Evolutionary conservation across 805 yeast species (phyloP).

Genomic region (Starmerella kuoi): DNA sequence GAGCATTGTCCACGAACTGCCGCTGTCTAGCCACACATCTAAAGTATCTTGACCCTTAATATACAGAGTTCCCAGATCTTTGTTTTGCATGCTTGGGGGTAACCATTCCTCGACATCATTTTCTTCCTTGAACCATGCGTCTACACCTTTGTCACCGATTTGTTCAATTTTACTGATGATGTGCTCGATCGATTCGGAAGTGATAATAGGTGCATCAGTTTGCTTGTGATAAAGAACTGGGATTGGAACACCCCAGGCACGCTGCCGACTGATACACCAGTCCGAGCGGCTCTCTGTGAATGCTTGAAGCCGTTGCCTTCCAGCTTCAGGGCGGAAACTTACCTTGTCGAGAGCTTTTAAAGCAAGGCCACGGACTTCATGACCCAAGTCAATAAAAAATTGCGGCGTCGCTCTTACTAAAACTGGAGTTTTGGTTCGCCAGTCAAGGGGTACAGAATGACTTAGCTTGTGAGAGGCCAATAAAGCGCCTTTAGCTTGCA

Average conservation of each 20-base stretch:
- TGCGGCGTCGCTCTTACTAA: conserved; percentile 91
- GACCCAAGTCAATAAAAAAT: conserved; percentile 82
- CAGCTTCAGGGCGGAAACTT: conserved; percentile 60
- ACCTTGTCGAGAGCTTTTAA: conserved; percentile 48
- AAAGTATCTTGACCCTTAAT: conserved; percentile 75
- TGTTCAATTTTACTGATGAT: conserved; percentile 45
- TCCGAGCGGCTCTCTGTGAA: conserved; percentile 71
- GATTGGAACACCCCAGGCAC: conserved; percentile 97
- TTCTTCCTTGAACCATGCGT: conserved; percentile 55
- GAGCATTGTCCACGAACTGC: conserved; percentile 74
- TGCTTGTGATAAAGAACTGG: conserved; percentile 61
- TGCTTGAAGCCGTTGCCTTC: conserved; percentile 55
- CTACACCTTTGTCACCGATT: conserved; percentile 38
- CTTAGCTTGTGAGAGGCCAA: conserved; percentile 39
- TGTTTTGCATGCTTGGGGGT: conserved; percentile 36
- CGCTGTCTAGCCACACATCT: conserved; percentile 99
- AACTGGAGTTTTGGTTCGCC: conserved; percentile 95
- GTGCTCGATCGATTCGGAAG: conserved; percentile 42
- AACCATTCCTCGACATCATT: conserved; percentile 55
- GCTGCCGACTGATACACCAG: conserved; percentile 96
- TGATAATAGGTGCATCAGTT: conserved; percentile 54
- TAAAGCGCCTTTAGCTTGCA: conserved; percentile 37
- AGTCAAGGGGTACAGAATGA: conserved; percentile 92
- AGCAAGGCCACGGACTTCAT: conserved; percentile 47
- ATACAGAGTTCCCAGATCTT: conserved; percentile 35